Base-by-base conservation (phyloP, 2,329 filamentous ascomycete genomes). In the Podosphaera aphanis region DNA sequence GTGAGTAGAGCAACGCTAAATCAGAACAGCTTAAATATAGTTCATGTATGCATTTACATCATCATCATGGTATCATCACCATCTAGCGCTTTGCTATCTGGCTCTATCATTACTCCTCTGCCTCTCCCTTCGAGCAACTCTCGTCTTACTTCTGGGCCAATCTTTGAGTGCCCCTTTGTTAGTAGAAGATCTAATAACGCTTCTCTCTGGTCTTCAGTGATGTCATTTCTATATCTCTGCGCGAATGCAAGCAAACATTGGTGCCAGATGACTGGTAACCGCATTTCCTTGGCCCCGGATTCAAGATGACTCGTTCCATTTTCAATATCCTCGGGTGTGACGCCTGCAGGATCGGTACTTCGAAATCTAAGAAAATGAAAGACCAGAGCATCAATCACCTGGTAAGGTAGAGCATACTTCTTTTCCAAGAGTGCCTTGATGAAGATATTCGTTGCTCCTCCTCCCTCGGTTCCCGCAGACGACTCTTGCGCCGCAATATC, bases 281-380 rank as follows among this genome's bases (percentile, higher is more conserved):
- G 83, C 57, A 69, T 66, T 42, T 73, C 70, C n/a, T 66, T 66
- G 16, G 62, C 63, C 47, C 51, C 62, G 48, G 63, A 60, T 60
- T 63, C 57, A 54, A 64, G 60, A 44, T 65, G 66, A 8, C 67
- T 62, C 66, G 77, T 75, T 23, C 64, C 65, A 46, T 79, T 76
- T 27, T 48, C 55, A 16, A 49, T 16, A 47, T 71, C 63, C 3
- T 7, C 20, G 27, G 66, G 66, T 44, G 66, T 66, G 16, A 70
- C 67, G 10, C 66, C 66, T 2, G 69, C 66, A 2, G 75, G 71
- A 50, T 82, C 77, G 21, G 74, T 70, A 45, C 73, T 80, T 29
- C 83, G 73, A 66, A 93, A 94, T 15, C 90, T 79, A 50, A 95
- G 62, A 62, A 98, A 98, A 62, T 98, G 88, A 66, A 95, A 95